A percentile compares a stretch with the other conserved stretches of the same genome.
Conservation (phyloP, 306 rosid genomes). For the Quercus suber region DNA sequence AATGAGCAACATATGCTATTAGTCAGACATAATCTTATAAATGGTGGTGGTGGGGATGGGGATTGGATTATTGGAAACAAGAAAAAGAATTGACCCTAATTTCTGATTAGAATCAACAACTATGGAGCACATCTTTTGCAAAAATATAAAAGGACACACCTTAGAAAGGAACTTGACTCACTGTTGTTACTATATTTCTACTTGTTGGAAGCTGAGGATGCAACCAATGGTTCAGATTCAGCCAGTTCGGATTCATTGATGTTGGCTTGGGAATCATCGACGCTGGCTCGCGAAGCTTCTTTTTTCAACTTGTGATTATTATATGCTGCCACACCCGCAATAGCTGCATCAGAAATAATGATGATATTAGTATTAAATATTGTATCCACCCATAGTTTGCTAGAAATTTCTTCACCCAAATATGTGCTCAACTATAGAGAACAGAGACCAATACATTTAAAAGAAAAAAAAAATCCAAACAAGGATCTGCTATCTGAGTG, state of each 20-base stretch:
- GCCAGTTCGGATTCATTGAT: conserved; percentile 33
- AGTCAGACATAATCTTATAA: not conserved
- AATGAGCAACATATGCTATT: not conserved
- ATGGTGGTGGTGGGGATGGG: not conserved
- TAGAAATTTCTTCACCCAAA: not conserved
- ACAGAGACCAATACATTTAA: not conserved
- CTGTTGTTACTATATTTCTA: conserved; percentile 41
- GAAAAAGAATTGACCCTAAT: not conserved
- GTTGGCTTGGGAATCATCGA: conserved; percentile 29
- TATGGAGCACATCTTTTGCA: not conserved
- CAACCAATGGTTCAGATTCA: conserved; percentile 38
- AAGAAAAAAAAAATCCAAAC: not conserved
- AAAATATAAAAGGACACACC: conserved; percentile 37
- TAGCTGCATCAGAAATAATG: conserved; percentile 54
- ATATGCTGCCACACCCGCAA: conserved; percentile 95
- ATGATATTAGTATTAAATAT: conserved; percentile 11
- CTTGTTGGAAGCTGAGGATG: conserved; percentile 43
- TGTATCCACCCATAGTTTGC: not conserved
- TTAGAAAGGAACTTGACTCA: conserved; percentile 23
- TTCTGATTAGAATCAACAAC: conserved; percentile 6
- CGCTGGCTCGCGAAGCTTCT: conserved; percentile 55
- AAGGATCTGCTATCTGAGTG: not conserved
- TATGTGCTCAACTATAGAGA: not conserved
- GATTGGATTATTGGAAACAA: conserved; percentile 22
- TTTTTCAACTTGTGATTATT: conserved; percentile 79